Conservation (phyloP, 805 yeast genomes). For the Candida piceae region DNA sequence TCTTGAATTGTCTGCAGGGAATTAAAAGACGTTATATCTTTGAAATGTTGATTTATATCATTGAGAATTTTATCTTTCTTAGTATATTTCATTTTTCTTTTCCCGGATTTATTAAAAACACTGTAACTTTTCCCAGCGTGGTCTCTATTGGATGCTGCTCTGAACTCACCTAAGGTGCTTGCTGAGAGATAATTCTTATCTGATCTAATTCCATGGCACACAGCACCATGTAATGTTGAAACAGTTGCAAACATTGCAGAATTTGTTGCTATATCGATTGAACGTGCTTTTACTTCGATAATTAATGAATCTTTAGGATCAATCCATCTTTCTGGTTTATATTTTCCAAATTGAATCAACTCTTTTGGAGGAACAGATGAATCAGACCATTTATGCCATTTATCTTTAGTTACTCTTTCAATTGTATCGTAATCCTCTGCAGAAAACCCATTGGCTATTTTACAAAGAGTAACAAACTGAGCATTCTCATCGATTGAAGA, state of each 20-base stretch:
- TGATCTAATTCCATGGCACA: constrained; percentile 59
- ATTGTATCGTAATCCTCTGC: constrained; percentile 56
- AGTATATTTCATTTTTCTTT: constrained; percentile 19
- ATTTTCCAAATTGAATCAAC: constrained; percentile 50
- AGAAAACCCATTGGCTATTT: constrained; percentile 81
- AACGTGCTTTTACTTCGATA: constrained; percentile 77
- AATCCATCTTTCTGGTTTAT: constrained; percentile 71
- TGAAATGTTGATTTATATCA: constrained; percentile 10
- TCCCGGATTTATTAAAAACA: constrained; percentile 20
- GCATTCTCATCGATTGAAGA: constrained; percentile 10
- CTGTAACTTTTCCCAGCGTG: constrained; percentile 13
- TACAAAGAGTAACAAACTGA: constrained; percentile 64
- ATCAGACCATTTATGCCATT: constrained; percentile 48
- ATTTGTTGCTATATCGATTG: constrained; percentile 46
- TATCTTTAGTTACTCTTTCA: constrained; percentile 48
- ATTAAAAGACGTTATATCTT: not conserved
- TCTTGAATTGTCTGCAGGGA: constrained; percentile 3
- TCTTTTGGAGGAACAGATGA: constrained; percentile 36
- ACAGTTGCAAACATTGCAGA: constrained; percentile 53
- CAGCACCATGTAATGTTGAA: constrained; percentile 70
- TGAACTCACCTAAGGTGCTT: constrained; percentile 51
- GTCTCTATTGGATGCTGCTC: constrained; percentile 16
- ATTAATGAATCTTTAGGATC: constrained; percentile 74
- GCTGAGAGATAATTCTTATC: constrained; percentile 63
- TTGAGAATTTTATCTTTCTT: constrained; percentile 13